Base-by-base conservation (phyloP, 139 green algal genomes). In the Auxenochlorella pyrenoidosa region DNA sequence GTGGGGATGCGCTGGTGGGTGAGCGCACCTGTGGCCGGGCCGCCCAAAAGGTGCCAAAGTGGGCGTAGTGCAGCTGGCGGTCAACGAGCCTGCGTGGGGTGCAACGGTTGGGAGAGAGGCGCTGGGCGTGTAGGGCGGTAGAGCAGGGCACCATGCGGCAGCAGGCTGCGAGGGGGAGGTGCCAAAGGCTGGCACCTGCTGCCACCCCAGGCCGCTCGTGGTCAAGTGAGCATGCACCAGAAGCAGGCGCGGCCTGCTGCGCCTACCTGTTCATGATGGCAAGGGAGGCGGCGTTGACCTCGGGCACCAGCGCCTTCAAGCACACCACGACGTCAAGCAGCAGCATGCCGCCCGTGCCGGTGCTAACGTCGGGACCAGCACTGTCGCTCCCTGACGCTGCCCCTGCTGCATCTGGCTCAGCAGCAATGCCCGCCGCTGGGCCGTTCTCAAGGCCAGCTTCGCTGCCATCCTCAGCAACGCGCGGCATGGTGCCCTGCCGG, bases 301-400 rank as follows among this genome's bases (percentile, higher is more conserved):
- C 38, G 1, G 84, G 84, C 19, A 94, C 63, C 30, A 94, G 76
- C 0, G 91, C 91, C 32, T 93, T 93, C 66, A 94, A 71, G 65
- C 70, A 65, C 0, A 92, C 79, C 30, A 40, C 59, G 3, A 94
- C 60, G n/a, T 92, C 79, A 71, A 94, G 73, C 36, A 76, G 83
- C 59, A 90, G 73, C 82, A 47, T 79, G 47, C 66, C 22, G 30
- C 65, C 3, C 32, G 75, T 1, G 63, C 32, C 8, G 58, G 8
- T 36, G 36, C 79, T 72, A 44, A 34, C 8, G 54, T 5, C 47
- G 59, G 54, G 38, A 54, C 38, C 28, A 41, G 41, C 30, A 51
- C 36, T 40, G 70, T 34, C 70, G 38, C 70, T 34, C 3, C 4
- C 63, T 38, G 54, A 8, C 22, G 54, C 54, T 63, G 54, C 54